Evolutionary conservation across 345 rosid genomes (phyloP).

Genomic region (Physaria fendleri): DNA sequence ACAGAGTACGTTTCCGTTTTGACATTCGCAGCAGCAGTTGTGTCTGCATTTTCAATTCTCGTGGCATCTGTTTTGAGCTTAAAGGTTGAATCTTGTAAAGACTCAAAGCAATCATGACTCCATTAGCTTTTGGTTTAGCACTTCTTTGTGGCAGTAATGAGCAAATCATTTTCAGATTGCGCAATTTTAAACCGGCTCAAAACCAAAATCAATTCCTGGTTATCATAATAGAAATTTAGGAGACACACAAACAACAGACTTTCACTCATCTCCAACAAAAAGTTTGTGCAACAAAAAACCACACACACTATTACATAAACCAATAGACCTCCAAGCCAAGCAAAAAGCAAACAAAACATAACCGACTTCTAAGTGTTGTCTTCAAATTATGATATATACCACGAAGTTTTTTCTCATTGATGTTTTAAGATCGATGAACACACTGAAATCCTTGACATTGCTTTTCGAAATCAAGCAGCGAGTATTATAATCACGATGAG

Average conservation of each 20-base stretch:
- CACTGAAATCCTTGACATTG: background rate
- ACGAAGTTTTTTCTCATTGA: constrained; percentile 4
- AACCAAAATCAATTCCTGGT: background rate
- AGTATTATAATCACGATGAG: constrained; percentile 82
- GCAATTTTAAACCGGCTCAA: background rate
- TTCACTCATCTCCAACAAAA: constrained; percentile 17
- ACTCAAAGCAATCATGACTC: constrained; percentile 6
- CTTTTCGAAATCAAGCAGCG: constrained; percentile 43
- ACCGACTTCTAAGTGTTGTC: constrained; percentile 13
- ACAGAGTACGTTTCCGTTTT: constrained; percentile 42
- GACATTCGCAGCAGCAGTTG: constrained; percentile 44
- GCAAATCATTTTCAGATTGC: background rate
- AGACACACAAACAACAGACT: constrained; percentile 4
- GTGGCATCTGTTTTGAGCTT: constrained; percentile 37
- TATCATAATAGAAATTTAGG: background rate
- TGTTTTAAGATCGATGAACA: constrained; percentile 8
- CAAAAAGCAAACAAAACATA: constrained; percentile 5
- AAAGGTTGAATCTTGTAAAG: constrained; percentile 13
- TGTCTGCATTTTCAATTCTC: constrained; percentile 42
- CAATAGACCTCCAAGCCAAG: background rate
- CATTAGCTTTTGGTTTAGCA: background rate
- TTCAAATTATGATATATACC: constrained; percentile 14
- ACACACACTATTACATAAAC: constrained; percentile 5
- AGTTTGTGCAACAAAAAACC: constrained; percentile 23
- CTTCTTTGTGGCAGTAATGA: background rate